A percentile compares a stretch with the other conserved stretches of the same genome.
phyloP scores from a whole-genome alignment of 2,329 filamentous ascomycete genomes.

The Arachnopeziza araneosa region DNA sequence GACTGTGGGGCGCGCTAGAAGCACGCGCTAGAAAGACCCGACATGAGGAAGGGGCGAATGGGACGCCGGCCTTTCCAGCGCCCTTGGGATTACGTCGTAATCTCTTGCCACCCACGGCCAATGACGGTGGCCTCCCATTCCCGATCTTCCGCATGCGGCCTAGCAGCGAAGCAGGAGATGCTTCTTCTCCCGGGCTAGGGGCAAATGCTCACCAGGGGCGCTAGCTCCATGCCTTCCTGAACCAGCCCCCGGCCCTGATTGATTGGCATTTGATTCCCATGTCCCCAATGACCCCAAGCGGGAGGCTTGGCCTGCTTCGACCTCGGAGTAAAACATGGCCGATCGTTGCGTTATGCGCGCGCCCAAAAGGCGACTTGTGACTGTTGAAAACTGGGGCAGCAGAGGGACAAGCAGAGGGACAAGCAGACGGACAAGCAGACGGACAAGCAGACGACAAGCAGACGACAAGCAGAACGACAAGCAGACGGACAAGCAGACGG shows the following conservation, averaged over 20 bases:
- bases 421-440: background rate
- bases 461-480: background rate
- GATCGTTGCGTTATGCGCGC: slow-evolving; percentile 4
- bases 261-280: too few relatives aligned
- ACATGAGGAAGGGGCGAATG: slow-evolving; percentile 8
- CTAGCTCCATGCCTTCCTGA: background rate
- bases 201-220: background rate
- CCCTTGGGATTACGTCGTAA: slow-evolving; percentile 3
- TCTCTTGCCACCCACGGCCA: slow-evolving; percentile 1
- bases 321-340: slow-evolving; percentile 5
- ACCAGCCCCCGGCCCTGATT: too few relatives aligned
- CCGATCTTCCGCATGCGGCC: background rate
- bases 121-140: background rate
- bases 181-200: slow-evolving; percentile 4
- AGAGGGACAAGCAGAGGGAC: background rate
- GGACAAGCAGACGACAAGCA: background rate
- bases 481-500: background rate
- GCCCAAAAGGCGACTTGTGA: background rate
- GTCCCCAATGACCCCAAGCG: background rate
- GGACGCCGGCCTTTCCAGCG: background rate
- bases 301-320: background rate
- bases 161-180: slow-evolving; percentile 14
- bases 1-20: slow-evolving; percentile 7
- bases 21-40: slow-evolving; percentile 7
- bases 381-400: background rate